Evolutionary conservation across 169 alveolate species (phyloP), one percentile per base, ranked within the genome.

Genomic region (Eimeria necatrix): DNA sequence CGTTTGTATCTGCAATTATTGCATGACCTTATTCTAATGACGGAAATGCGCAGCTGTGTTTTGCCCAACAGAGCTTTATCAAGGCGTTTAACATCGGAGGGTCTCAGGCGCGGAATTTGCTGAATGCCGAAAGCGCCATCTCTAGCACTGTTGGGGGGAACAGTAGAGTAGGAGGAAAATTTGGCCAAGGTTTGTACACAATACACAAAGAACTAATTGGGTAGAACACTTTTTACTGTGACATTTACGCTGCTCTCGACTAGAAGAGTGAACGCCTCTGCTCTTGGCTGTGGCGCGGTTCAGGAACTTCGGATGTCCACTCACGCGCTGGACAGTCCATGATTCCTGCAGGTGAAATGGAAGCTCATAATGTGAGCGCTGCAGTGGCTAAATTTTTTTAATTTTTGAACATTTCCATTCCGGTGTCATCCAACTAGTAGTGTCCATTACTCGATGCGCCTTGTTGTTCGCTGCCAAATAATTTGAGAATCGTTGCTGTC

Each of bases 121-220:
- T 68, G 80, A 68, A 68, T 68, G 80, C 80, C 46, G 80, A 68
- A 16, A 68, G 80, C 32, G 80, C 48, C 22, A 20, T 68, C 10
- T 68, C 80, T 24, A 68, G 80, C 80, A 68, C 41, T 2, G 5
- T 24, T 68, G 80, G 80, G 32, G 22, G 80, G 46, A 22, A 18
- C 10, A 12, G 41, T 7, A 22, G 80, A 20, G 22, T 20, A 18
- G 80, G 10, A 68, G 48, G 80, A 9, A 32, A 22, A n/a, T 4
- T 3, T 68, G n/a, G 20, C 20, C 68, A 10, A 56, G 12, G 20
- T 56, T 10, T 3, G 68, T 20, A 18, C 12, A 9, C 46, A 32
- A 2, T 68, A 4, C 16, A 6, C 22, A 56, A 1, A 68, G 16
- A 3, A 9, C 22, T 4, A 18, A 5, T 68, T 68, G 46, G 16